Conservation (phyloP, 495 filamentous ascomycete genomes). For the Hyaloscypha finlandica region DNA sequence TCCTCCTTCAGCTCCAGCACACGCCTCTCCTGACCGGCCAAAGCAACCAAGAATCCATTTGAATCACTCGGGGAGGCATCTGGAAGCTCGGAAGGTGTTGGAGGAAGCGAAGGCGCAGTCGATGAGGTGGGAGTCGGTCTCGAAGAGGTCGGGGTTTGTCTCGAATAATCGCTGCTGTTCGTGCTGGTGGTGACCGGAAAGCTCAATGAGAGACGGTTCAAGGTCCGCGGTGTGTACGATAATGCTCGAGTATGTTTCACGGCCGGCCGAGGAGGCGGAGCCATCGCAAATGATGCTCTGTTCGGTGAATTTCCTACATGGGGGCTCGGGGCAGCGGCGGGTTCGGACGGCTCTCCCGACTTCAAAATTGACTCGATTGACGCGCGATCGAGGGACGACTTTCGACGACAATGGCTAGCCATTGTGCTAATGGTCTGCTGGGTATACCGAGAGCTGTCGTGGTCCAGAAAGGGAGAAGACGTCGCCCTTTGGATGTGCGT, state of each 20-base stretch:
- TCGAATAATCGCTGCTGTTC: conserved; percentile 29
- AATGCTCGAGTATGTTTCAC: conserved; percentile 54
- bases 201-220: conserved; percentile 78
- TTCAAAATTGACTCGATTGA: conserved; percentile 39
- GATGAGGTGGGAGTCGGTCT: conserved; percentile 40
- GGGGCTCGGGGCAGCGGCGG: conserved; percentile 27
- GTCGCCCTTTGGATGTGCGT: conserved; percentile 22
- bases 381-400: conserved; percentile 30
- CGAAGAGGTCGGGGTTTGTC: conserved; percentile 40
- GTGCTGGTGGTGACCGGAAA: conserved; percentile 62
- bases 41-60: conserved; percentile 78
- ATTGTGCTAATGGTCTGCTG: conserved; percentile 31
- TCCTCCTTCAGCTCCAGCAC: conserved; percentile 93
- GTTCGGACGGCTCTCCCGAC: conserved; percentile 26
- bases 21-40: conserved; percentile 90
- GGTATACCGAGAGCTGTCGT: conserved; percentile 16
- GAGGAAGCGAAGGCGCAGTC: conserved; percentile 44
- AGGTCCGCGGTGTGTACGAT: conserved; percentile 59
- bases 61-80: conserved; percentile 61
- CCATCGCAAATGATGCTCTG: conserved; percentile 30
- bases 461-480: conserved; percentile 18
- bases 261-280: conserved; percentile 31
- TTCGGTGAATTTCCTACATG: conserved; percentile 28
- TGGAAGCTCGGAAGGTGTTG: conserved; percentile 46
- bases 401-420: conserved; percentile 29